These are phyloP conservation scores for Colletotrichum phormii DNA, from an alignment of 2,329 filamentous ascomycete genomes.

Conservation along the genomic window DNA sequence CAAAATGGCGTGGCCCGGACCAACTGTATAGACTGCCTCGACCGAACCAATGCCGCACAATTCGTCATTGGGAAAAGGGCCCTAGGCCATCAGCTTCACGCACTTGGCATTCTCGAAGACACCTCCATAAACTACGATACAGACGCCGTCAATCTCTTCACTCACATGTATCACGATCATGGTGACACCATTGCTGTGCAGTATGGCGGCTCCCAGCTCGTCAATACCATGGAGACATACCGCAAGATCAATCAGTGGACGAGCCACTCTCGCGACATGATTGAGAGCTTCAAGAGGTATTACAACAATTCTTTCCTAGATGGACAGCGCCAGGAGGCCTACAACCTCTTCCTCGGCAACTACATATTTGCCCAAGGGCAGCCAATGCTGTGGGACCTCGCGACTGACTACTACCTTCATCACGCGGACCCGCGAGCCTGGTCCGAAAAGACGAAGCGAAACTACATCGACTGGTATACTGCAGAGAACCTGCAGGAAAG, in stretches of 20 bases:
- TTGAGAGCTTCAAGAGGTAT: conserved; percentile 98
- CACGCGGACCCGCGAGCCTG: conserved; percentile 85
- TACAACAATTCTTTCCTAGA: conserved; percentile 99
- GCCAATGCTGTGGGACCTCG: conserved; percentile 96
- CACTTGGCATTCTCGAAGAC: conserved; percentile 85
- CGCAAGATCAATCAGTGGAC: conserved; percentile 99
- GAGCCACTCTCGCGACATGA: conserved; percentile 97
- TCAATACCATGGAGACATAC: conserved; percentile 99
- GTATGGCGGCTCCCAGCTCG: conserved; percentile 95
- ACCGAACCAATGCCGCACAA: conserved; percentile 96
- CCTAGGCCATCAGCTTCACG: conserved; percentile 90
- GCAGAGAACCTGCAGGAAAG: conserved; percentile 76
- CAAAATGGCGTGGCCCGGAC: conserved; percentile 95
- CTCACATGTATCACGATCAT: conserved; percentile 98
- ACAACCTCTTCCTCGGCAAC: conserved; percentile 96
- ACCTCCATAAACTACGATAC: conserved; percentile 91
- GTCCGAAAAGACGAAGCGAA: conserved; percentile 69
- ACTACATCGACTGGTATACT: conserved; percentile 93
- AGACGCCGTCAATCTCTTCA: conserved; percentile 95
- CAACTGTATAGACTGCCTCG: conserved; percentile 97
- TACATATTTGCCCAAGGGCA: conserved; percentile 90
- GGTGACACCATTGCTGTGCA: conserved; percentile 98
- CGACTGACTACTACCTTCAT: conserved; percentile 96
- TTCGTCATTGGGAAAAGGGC: conserved; percentile 98
- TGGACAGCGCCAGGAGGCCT: conserved; percentile 96